Percentiles rank a stretch among this genome's conserved stretches.
Conservation (phyloP, 2,329 filamentous ascomycete genomes). For the Colletotrichum sp. region DNA sequence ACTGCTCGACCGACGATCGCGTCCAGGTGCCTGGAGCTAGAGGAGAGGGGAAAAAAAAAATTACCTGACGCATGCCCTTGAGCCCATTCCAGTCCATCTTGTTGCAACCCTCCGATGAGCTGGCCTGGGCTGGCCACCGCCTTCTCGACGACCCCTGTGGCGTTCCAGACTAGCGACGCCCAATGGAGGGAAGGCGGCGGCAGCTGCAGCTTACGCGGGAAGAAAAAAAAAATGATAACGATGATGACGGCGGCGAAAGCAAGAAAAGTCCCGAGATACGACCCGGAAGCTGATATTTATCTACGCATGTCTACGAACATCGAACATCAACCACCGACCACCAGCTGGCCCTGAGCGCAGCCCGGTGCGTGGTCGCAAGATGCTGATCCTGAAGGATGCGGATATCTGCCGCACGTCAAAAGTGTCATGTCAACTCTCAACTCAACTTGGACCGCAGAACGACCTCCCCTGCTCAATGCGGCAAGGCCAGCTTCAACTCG, state of each 20-base stretch:
- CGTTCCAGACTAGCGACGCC: slow-evolving; percentile 16
- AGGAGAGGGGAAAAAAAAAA: neutral
- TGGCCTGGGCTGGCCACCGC: slow-evolving; percentile 8
- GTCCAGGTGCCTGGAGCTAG: neutral
- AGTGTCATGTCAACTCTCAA: neutral
- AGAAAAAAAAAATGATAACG: slow-evolving; percentile 10
- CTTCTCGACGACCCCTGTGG: slow-evolving; percentile 17
- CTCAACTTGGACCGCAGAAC: neutral
- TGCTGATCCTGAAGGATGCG: neutral
- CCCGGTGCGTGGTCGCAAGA: neutral
- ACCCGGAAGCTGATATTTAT: neutral
- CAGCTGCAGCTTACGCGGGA: neutral
- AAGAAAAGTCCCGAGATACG: neutral
- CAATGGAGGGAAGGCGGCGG: neutral
- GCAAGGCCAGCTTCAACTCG: neutral
- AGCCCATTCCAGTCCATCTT: slow-evolving; percentile 1
- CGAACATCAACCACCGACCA: neutral
- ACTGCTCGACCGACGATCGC: neutral
- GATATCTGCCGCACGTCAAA: neutral
- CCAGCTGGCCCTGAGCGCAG: neutral
- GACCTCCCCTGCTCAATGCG: neutral
- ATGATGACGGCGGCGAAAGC: neutral
- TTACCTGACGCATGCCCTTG: neutral
- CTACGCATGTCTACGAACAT: neutral
- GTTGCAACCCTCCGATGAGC: slow-evolving; percentile 5